Percentiles rank a stretch among this genome's conserved stretches.
Evolutionary conservation across 331 rosid genomes (phyloP).

Genomic region (Acacia concinna): DNA sequence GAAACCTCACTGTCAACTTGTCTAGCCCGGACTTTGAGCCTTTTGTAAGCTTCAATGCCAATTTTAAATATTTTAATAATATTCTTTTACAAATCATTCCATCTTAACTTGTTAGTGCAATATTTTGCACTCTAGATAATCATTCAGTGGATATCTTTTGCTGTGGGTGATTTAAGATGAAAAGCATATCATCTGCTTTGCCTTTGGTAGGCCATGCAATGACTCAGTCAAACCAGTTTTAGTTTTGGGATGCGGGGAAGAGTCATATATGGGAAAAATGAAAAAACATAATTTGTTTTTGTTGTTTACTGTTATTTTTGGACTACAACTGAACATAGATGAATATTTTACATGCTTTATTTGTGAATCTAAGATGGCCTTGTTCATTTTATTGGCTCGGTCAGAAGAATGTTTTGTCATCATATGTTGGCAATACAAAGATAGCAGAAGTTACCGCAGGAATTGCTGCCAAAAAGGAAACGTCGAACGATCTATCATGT

Average conservation of each 20-base stretch:
- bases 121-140: not conserved
- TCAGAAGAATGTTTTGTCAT: slow-evolving; percentile 65
- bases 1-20: slow-evolving; percentile 85
- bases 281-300: not conserved
- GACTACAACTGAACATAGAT: not conserved
- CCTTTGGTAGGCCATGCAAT: not conserved
- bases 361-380: slow-evolving; percentile 16
- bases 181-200: not conserved
- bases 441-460: slow-evolving; percentile 46
- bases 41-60: slow-evolving; percentile 54
- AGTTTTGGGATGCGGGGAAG: not conserved
- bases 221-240: not conserved
- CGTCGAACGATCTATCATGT: slow-evolving; percentile 50
- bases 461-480: slow-evolving; percentile 44
- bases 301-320: not conserved
- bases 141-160: not conserved
- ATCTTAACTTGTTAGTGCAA: not conserved
- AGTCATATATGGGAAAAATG: not conserved
- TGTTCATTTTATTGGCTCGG: slow-evolving; percentile 28
- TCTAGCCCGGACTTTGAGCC: slow-evolving; percentile 86
- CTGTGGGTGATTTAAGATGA: not conserved
- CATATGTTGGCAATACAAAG: slow-evolving; percentile 47
- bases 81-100: not conserved
- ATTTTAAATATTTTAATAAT: not conserved
- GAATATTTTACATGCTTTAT: not conserved